Evolutionary conservation across 2,329 filamentous ascomycete species (phyloP).

Genomic region (Alternaria burnsii): DNA sequence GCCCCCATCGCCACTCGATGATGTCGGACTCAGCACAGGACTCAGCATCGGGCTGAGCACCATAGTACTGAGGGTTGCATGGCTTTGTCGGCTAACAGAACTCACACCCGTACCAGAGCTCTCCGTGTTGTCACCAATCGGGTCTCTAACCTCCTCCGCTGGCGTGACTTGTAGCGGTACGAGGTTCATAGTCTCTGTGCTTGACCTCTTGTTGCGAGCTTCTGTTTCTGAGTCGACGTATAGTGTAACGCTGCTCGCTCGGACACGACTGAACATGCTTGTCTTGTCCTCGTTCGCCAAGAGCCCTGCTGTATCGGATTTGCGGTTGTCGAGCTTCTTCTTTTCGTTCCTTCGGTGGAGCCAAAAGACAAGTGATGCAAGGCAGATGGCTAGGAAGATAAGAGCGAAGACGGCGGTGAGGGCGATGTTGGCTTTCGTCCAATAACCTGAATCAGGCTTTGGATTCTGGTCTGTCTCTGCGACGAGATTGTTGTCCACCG

Average conservation of each 20-base stretch:
- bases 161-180: slow-evolving; percentile 42
- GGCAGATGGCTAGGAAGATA: slow-evolving; percentile 31
- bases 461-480: slow-evolving; percentile 16
- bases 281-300: slow-evolving; percentile 42
- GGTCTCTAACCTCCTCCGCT: slow-evolving; percentile 25
- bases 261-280: slow-evolving; percentile 45
- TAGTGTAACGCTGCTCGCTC: slow-evolving; percentile 40
- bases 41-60: slow-evolving; percentile 33
- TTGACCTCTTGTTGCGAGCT: slow-evolving; percentile 26
- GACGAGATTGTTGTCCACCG: slow-evolving; percentile 23
- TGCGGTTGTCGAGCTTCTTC: slow-evolving; percentile 33
- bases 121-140: slow-evolving; percentile 15
- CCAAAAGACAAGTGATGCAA: slow-evolving; percentile 31
- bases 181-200: slow-evolving; percentile 35
- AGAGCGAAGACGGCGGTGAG: slow-evolving; percentile 36
- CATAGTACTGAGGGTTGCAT: slow-evolving; percentile 30
- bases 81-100: slow-evolving; percentile 25
- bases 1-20: slow-evolving; percentile 21
- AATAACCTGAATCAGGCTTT: slow-evolving; percentile 28
- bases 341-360: slow-evolving; percentile 33
- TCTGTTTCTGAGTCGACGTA: slow-evolving; percentile 39
- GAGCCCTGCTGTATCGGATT: slow-evolving; percentile 35
- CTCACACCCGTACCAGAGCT: slow-evolving; percentile 37
- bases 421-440: slow-evolving; percentile 40
- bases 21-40: slow-evolving; percentile 29